Base-by-base conservation (phyloP, 441 rosid genomes). In the Corymbia calophylla region DNA sequence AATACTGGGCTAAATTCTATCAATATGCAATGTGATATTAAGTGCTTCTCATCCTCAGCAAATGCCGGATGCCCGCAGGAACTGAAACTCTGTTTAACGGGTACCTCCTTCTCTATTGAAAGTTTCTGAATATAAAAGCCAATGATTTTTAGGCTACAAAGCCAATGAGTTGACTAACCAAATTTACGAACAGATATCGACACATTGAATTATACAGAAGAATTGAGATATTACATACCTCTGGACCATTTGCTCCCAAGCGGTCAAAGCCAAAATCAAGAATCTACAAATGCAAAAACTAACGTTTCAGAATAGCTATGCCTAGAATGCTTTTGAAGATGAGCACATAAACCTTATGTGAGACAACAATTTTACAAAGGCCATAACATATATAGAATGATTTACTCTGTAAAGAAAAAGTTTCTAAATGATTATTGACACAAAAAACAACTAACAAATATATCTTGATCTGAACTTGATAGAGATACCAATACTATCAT, bases 251-350 rank as follows among this genome's bases (percentile, higher is more conserved):
- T 90, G 98, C 99, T 86, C 99, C 99, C 88, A 97, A 90, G 87
- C 98, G 97, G 91, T 97, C 99, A 93, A 97, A 97, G 84, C 93
- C 99, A 68, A 96, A 97, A 94, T 97, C 99, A 87, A 97, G 97
- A 90, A 97, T 95, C 99, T 97, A 90, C 89, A 91, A 90, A 81
- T 35, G 47, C 48, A 88, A 90, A 53, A 88, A 64, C 77, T 31
- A 27, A 53, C 19, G 29, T 29, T n/a, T 77, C 54, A 92, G 87
- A 48, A 35, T 48, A 77, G 44, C 87, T 48, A 25, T 60, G 82
- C 53, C 23, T 5, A 44, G n/a, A 44, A 77, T 44, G 51, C 84
- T 77, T 77, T 77, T 77, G 84, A 77, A 23, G 18, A 77, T 77
- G n/a, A 77, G n/a, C 84, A 77, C 53, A 23, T 77, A 39, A 47